A percentile compares a stretch with the other conserved stretches of the same genome.
Evolutionary conservation across 106 monocot genomes (phyloP).

Genomic region (Dioscorea dumetorum): DNA sequence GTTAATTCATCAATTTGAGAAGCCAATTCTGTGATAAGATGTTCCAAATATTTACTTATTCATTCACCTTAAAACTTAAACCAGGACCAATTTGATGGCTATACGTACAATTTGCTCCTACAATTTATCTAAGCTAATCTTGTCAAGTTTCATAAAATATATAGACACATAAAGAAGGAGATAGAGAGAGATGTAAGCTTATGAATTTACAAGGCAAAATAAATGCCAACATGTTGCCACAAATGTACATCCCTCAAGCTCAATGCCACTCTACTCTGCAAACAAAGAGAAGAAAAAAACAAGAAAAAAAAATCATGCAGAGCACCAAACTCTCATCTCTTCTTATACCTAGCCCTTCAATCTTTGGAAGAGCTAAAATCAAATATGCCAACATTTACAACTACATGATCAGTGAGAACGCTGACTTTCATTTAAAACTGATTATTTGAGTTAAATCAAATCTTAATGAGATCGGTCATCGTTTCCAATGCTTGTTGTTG

Average conservation of each 20-base stretch:
- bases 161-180: too few relatives aligned
- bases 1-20: too few relatives aligned
- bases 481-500: constrained; percentile 24
- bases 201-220: constrained; percentile 48
- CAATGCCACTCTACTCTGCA: constrained; percentile 33
- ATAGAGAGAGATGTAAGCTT: constrained; percentile 7
- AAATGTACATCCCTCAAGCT: constrained; percentile 57
- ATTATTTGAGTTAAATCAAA: constrained; percentile 2
- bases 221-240: constrained; percentile 33
- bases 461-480: constrained; percentile 26
- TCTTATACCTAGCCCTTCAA: constrained; percentile 7
- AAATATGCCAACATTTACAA: constrained; percentile 38
- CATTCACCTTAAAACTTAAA: too few relatives aligned
- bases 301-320: constrained; percentile 15
- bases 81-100: too few relatives aligned
- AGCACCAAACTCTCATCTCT: constrained; percentile 10
- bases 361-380: constrained; percentile 21
- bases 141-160: too few relatives aligned
- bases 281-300: constrained; percentile 11
- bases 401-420: constrained; percentile 1
- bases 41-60: too few relatives aligned
- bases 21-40: too few relatives aligned
- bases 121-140: too few relatives aligned
- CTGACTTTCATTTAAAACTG: neutral
- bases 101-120: too few relatives aligned